Percentiles rank a stretch among this genome's conserved stretches.
These are phyloP conservation scores for Dryas alaskensis DNA, from an alignment of 306 rosid species.

Conservation along the genomic window DNA sequence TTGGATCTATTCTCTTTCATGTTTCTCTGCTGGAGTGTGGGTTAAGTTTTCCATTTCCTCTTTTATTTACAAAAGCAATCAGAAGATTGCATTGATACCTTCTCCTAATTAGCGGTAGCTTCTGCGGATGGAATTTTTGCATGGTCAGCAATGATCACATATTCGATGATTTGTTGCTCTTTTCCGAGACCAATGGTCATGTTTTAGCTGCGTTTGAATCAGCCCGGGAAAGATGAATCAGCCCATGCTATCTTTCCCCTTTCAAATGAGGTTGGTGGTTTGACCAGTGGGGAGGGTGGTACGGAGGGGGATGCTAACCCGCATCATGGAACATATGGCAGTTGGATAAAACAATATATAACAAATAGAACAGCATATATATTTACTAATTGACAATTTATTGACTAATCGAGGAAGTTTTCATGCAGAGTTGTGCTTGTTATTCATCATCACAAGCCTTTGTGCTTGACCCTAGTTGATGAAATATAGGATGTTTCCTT, in stretches of 20 bases:
- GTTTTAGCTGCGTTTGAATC: slow-evolving; percentile 6
- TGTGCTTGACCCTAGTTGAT: slow-evolving; percentile 3
- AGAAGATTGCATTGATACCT: not conserved
- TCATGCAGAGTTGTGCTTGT: not conserved
- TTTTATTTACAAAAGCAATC: not conserved
- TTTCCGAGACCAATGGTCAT: not conserved
- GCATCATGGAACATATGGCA: not conserved
- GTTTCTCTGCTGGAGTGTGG: not conserved
- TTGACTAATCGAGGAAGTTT: slow-evolving; percentile 1
- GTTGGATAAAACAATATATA: not conserved
- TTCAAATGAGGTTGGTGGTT: not conserved
- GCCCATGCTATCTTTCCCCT: no score
- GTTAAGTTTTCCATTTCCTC: slow-evolving; percentile 1
- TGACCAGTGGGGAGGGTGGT: not conserved
- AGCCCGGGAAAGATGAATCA: not conserved
- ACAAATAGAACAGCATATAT: not conserved
- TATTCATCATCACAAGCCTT: not conserved
- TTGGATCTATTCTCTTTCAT: not conserved
- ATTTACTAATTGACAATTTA: not conserved
- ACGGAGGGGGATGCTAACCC: not conserved
- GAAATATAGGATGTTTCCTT: slow-evolving; percentile 8
- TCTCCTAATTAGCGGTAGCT: not conserved
- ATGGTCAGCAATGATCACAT: not conserved
- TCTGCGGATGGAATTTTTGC: not conserved
- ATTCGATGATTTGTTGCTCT: not conserved